Evolutionary conservation across 371 early-diverging fungal genomes (phyloP).

Genomic region (Mortierella sp.): DNA sequence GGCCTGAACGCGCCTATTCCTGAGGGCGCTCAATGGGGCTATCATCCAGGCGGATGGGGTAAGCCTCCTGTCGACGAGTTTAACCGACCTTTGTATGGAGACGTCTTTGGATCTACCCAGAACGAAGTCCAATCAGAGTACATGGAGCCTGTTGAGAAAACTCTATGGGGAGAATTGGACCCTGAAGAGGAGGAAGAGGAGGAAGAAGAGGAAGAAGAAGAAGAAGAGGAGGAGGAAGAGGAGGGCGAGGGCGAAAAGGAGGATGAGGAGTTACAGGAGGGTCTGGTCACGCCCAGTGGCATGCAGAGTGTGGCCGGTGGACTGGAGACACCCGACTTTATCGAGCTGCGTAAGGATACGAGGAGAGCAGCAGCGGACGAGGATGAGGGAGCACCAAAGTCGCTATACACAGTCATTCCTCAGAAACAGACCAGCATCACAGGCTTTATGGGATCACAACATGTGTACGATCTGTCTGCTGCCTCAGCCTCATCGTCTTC

Average conservation of each 20-base stretch:
- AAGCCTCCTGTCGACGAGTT: constrained; percentile 97
- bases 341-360: constrained; percentile 90
- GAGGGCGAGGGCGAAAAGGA: constrained; percentile 65
- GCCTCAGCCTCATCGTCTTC: constrained; percentile 34
- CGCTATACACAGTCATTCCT: constrained; percentile 90
- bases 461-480: constrained; percentile 84
- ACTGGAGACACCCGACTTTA: constrained; percentile 91
- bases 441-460: constrained; percentile 96
- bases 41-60: constrained; percentile 98
- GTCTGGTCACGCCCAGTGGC: constrained; percentile 91
- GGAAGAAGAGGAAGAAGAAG: constrained; percentile 74
- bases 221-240: constrained; percentile 67
- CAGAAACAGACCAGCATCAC: constrained; percentile 79
- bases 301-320: constrained; percentile 83
- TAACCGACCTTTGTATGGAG: constrained; percentile 95
- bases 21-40: constrained; percentile 98
- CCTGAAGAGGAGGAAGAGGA: constrained; percentile 71
- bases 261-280: constrained; percentile 67
- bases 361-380: constrained; percentile 50
- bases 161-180: constrained; percentile 89
- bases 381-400: constrained; percentile 75
- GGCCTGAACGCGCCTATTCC: constrained; percentile 99
- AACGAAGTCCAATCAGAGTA: constrained; percentile 58
- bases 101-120: constrained; percentile 88
- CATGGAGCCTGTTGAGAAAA: constrained; percentile 78